phyloP scores from a whole-genome alignment of 345 rosid species.

The Anastatica hierochuntica region DNA sequence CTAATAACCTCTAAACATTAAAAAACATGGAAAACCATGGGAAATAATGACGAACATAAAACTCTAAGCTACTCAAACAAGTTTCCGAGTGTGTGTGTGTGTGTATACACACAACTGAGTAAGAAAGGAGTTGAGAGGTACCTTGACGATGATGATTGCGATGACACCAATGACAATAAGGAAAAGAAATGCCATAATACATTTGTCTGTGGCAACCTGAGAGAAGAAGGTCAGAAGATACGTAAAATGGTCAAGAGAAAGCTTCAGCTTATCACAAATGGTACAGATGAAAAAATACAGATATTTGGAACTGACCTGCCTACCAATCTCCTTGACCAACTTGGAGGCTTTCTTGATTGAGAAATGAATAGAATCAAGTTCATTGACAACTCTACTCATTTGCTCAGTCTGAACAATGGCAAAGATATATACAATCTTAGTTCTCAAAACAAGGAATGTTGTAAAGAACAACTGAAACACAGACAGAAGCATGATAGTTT shows the following conservation, averaged over 20 bases:
- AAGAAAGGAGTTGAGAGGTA: conserved; percentile 18
- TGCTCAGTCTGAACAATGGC: conserved; percentile 68
- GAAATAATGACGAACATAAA: too few relatives aligned
- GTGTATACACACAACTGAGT: too few relatives aligned
- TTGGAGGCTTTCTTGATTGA: conserved; percentile 89
- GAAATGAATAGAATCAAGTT: conserved; percentile 92
- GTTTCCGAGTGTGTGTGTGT: too few relatives aligned
- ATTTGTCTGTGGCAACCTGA: conserved; percentile 92
- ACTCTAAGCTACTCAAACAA: too few relatives aligned
- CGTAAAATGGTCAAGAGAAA: conserved; percentile 8
- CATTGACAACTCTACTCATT: conserved; percentile 96
- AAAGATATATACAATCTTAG: conserved; percentile 12
- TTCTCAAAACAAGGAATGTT: neutral
- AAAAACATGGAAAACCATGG: too few relatives aligned
- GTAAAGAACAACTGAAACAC: neutral
- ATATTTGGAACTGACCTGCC: conserved; percentile 80
- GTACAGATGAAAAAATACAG: too few relatives aligned
- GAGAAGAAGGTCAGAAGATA: conserved; percentile 16
- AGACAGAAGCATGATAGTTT: neutral
- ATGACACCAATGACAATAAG: conserved; percentile 78
- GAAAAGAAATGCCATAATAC: conserved; percentile 76
- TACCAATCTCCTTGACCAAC: conserved; percentile 92
- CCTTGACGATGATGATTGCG: conserved; percentile 90
- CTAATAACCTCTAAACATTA: too few relatives aligned
- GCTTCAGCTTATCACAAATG: too few relatives aligned